These are phyloP conservation scores for Fusarium sp. DNA, from an alignment of 2,329 filamentous ascomycete species.

Conservation along the genomic window DNA sequence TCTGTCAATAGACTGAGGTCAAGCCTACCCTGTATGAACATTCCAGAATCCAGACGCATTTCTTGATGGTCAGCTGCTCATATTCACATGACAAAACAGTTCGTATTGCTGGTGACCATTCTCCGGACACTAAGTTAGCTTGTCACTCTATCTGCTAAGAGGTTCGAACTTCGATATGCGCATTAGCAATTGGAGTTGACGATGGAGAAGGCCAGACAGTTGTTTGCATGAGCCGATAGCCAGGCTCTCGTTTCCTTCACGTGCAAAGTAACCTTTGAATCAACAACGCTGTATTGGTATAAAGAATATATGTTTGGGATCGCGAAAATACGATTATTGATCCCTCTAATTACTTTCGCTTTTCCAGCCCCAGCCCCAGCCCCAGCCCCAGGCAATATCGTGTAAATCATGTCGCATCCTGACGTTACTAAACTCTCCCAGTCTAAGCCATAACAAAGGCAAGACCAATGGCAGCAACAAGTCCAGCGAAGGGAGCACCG, in stretches of 20 bases:
- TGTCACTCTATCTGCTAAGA: neutral
- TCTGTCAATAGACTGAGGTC: neutral
- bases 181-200: neutral
- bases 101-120: neutral
- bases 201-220: neutral
- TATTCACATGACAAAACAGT: neutral
- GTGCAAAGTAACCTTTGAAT: neutral
- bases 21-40: slow-evolving; percentile 34
- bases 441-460: slow-evolving; percentile 36
- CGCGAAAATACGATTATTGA: slow-evolving; percentile 5
- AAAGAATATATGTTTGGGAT: slow-evolving; percentile 5
- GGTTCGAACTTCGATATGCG: too few species aligned
- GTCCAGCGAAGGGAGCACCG: slow-evolving; percentile 28
- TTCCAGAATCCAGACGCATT: neutral
- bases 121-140: neutral
- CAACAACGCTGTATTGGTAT: neutral
- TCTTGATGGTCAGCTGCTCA: slow-evolving; percentile 4
- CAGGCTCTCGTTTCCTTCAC: neutral
- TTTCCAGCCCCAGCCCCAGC: neutral
- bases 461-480: slow-evolving; percentile 33
- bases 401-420: slow-evolving; percentile 31
- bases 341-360: slow-evolving; percentile 13
- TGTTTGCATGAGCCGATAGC: too few species aligned
- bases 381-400: slow-evolving; percentile 8
- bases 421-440: neutral